Evolutionary conservation across 108 stramenopile genomes (phyloP), one percentile per base, ranked within the genome.

Genomic region (Aurantiochytrium sp.): DNA sequence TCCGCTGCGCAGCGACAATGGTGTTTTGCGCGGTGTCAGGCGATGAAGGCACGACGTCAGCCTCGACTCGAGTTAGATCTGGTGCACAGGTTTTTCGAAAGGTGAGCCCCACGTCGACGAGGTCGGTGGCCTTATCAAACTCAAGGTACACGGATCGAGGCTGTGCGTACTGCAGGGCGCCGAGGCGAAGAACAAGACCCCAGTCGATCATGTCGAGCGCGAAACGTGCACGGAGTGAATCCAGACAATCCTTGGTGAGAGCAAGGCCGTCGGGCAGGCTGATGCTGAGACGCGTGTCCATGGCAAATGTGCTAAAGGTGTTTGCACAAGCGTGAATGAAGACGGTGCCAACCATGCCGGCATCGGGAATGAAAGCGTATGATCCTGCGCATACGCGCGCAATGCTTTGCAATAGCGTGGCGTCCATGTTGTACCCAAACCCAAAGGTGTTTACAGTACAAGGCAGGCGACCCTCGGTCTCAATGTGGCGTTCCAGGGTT

Each of bases 321-420:
- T 83, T 87, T 55, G 76, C 59, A 5, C 58, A 42, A 5, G 90
- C 59, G 47, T 90, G 88, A 4, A 91, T 88, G 69, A 92, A 92
- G 43, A 83, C 60, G n/a, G 92, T 92, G 10, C 92, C 92, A 6
- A 92, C 92, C 72, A 92, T 89, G 8, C 76, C 73, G 19, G 87
- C 44, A 45, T 92, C 92, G 35, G 92, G 92, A 6, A 92, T 92
- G 72, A 92, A 92, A 0, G 88, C 44, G 87, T 88, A 92, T 5
- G 60, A 43, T 6, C 90, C 90, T 18, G 45, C 91, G 10, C 92
- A 90, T 19, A 58, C 58, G n/a, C 87, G 29, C 3, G 92, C 91
- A 58, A 92, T 35, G 28, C 58, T 58, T 12, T 53, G 60, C 25
- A 92, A 47, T 5, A 92, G 90, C 10, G n/a, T 42, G 25, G 60